Percentiles rank a stretch among this genome's conserved stretches.
Conservation (phyloP, 2,329 filamentous ascomycete genomes). For the Mycosphaerella sp. region DNA sequence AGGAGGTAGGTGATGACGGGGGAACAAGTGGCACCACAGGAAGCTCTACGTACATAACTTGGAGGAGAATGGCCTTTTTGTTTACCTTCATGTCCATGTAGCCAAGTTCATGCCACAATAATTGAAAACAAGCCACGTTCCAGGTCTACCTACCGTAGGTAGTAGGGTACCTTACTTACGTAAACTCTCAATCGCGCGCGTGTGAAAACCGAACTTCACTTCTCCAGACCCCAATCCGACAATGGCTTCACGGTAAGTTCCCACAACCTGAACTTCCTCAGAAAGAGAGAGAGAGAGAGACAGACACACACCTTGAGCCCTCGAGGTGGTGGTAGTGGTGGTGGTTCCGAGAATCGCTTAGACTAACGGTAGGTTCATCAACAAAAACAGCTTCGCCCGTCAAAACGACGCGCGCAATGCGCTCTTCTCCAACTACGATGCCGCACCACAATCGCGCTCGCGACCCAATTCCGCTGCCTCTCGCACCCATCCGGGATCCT, state of each 20-base stretch:
- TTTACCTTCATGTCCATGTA: no score
- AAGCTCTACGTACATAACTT: no score
- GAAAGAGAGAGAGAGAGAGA: not conserved
- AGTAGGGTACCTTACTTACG: not conserved
- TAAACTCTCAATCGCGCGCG: not conserved
- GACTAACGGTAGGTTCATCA: no score
- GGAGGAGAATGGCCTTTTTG: no score
- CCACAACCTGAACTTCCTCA: not conserved
- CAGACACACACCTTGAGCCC: no score
- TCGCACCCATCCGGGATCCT: slow-evolving; percentile 13
- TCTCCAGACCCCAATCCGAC: not conserved
- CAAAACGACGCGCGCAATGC: slow-evolving; percentile 35
- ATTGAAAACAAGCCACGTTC: no score
- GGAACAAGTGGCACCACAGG: no score
- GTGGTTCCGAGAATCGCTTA: no score
- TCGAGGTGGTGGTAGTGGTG: no score
- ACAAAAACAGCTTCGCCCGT: slow-evolving; percentile 7
- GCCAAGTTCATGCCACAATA: no score
- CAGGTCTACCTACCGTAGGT: not conserved
- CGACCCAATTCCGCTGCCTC: slow-evolving; percentile 32
- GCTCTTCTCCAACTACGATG: slow-evolving; percentile 37
- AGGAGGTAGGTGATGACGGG: no score
- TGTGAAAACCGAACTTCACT: slow-evolving; percentile 2
- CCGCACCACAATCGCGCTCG: slow-evolving; percentile 23
- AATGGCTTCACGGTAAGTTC: slow-evolving; percentile 10